phyloP scores from a whole-genome alignment of 2,329 filamentous ascomycete genomes.

The Alternaria sp. region DNA sequence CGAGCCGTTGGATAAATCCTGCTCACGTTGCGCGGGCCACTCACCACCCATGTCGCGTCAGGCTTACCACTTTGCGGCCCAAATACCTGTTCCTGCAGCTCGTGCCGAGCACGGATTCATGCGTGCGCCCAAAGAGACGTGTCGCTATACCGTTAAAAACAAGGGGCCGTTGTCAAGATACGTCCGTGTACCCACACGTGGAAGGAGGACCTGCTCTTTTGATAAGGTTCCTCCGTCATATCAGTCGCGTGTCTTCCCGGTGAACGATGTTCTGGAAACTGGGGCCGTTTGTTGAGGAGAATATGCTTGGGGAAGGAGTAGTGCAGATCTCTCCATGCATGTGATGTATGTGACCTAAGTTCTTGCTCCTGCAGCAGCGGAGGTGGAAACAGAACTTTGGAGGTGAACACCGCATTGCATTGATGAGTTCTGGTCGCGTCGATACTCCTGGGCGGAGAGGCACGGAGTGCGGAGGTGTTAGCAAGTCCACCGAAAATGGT shows the following conservation, averaged over 20 bases:
- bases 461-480: slow-evolving; percentile 6
- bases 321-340: slow-evolving; percentile 1
- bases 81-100: slow-evolving; percentile 16
- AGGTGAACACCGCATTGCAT: slow-evolving; percentile 2
- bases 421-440: neutral
- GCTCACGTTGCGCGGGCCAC: neutral
- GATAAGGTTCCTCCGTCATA: slow-evolving; percentile 6
- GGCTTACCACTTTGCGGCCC: slow-evolving; percentile 6
- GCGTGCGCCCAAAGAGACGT: slow-evolving; percentile 1
- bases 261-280: slow-evolving; percentile 16
- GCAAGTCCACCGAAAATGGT: neutral
- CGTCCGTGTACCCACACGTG: slow-evolving; percentile 5
- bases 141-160: neutral
- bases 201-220: slow-evolving; percentile 13
- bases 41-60: neutral
- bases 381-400: neutral
- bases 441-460: slow-evolving; percentile 5
- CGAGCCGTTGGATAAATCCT: slow-evolving; percentile 10
- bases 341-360: neutral
- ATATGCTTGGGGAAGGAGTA: slow-evolving; percentile 1
- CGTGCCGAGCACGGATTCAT: slow-evolving; percentile 12
- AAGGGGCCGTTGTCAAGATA: slow-evolving; percentile 1
- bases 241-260: slow-evolving; percentile 14
- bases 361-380: neutral
- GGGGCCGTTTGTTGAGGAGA: slow-evolving; percentile 10